A percentile compares a stretch with the other conserved stretches of the same genome.
Conservation (phyloP, 805 yeast genomes). For the Kodamaea hsintzibuensis region DNA sequence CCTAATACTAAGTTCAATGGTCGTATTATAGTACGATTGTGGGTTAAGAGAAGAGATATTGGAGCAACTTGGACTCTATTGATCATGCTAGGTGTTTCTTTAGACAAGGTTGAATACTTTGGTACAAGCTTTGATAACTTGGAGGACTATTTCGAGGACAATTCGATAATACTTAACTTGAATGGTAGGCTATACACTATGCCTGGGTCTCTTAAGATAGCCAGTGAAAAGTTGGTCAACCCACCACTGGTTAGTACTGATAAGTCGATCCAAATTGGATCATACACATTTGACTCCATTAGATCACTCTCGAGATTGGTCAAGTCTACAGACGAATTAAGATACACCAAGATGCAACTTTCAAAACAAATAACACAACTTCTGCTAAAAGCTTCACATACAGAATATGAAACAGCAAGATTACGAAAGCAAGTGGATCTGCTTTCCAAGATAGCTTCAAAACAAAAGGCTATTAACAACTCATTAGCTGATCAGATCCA, state of each 20-base stretch:
- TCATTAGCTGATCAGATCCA: conserved; percentile 6
- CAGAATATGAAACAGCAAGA: neutral
- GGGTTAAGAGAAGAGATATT: conserved; percentile 1
- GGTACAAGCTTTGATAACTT: conserved; percentile 11
- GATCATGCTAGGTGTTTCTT: conserved; percentile 17
- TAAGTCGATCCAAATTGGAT: conserved; percentile 6
- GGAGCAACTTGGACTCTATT: conserved; percentile 22
- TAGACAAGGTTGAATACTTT: conserved; percentile 16
- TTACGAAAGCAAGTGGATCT: neutral
- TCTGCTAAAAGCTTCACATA: neutral
- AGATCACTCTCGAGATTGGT: conserved; percentile 27
- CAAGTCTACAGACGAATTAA: conserved; percentile 31
- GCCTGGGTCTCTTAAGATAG: conserved; percentile 11
- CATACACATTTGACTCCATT: conserved; percentile 33
- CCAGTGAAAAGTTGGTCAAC: neutral
- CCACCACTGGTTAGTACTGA: neutral
- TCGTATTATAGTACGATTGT: conserved; percentile 3
- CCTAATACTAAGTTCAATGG: conserved; percentile 9
- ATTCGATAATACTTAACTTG: conserved; percentile 23
- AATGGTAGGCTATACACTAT: conserved; percentile 22
- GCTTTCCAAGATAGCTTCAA: conserved; percentile 2
- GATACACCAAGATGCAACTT: conserved; percentile 25
- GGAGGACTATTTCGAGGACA: conserved; percentile 18
- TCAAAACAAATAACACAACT: conserved; percentile 9
- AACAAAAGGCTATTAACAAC: conserved; percentile 27